Evolutionary conservation across 257 asterid species (phyloP).

Genomic region (Ajuga chamaepitys): DNA sequence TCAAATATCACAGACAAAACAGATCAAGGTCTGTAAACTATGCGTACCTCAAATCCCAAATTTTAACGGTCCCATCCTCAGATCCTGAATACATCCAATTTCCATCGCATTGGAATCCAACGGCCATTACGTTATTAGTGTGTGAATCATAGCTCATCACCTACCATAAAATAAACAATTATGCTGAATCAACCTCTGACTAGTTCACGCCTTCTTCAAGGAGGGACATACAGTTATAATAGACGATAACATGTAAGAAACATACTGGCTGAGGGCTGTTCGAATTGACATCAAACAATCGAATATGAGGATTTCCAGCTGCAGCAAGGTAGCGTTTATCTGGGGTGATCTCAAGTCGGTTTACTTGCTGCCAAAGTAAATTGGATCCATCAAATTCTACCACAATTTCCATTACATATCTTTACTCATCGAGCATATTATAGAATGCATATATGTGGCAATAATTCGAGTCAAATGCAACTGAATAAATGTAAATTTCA

Average conservation of each 20-base stretch:
- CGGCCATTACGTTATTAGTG: constrained; percentile 96
- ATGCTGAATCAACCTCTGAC: not conserved
- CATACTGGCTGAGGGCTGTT: constrained; percentile 84
- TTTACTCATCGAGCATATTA: not conserved
- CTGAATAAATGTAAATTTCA: not conserved
- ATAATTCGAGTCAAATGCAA: not conserved
- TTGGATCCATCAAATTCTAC: constrained; percentile 21
- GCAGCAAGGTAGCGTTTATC: constrained; percentile 87
- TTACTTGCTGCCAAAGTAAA: constrained; percentile 68
- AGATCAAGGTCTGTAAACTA: not conserved
- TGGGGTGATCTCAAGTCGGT: constrained; percentile 92
- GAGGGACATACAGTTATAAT: not conserved
- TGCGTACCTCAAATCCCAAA: constrained; percentile 86
- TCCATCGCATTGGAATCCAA: constrained; percentile 97
- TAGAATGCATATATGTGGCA: not conserved
- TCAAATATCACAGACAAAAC: not conserved
- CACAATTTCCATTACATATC: not conserved
- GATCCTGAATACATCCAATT: constrained; percentile 99
- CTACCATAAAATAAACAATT: constrained; percentile 28
- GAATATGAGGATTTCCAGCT: constrained; percentile 98
- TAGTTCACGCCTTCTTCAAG: not conserved
- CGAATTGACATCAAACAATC: constrained; percentile 82
- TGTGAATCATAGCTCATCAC: constrained; percentile 96
- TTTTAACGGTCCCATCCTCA: constrained; percentile 98
- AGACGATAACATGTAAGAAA: constrained; percentile 3